Evolutionary conservation across 352 stramenopile genomes (phyloP), one percentile per base, ranked within the genome.

Genomic region (Phytophthora sp.): DNA sequence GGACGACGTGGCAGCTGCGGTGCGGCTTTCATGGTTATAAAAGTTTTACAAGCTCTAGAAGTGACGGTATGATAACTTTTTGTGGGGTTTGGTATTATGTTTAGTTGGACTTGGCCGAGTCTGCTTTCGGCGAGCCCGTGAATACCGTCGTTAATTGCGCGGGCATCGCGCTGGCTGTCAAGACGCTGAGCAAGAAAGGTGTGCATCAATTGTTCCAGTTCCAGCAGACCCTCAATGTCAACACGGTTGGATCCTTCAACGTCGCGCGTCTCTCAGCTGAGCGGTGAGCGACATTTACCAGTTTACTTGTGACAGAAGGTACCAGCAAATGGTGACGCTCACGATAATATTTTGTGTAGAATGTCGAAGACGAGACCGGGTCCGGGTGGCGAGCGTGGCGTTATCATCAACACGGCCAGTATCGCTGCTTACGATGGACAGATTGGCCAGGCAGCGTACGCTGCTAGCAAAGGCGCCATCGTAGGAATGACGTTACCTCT

Each of bases 401-500:
- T 98, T 47, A 99, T 99, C 61, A 98, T 99, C 66, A 99, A 99
- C 80, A 99, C 97, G 11, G 96, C 97, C 12, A 98, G 90, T 69
- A 98, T 99, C 51, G 97, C 98, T 45, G 98, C 97, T 1, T 99
- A 97, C 72, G 97, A 99, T 20, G 98, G 98, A 33, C 95, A 99
- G 80, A 92, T 98, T 47, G 97, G 97, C 3, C 97, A 99, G 83
- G 94, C 89, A 21, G 97, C 97, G 8, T 99, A 99, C 75, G 88
- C 96, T 42, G 91, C 97, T 11, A 98, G 89, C 70, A 99, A 99
- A 78, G 96, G 87, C 7, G 97, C 93, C 2, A 96, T 99, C 55
- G 93, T 98, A 29, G 87, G 89, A 50, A 98, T 99, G 94, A 99
- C 97, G 52, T 79, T 99, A 16, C 97, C 97, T 11, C 85, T 99